A percentile compares a stretch with the other conserved stretches of the same genome.
phyloP scores from a whole-genome alignment of 2,329 filamentous ascomycete genomes.

The Pleoardoris graminearum region DNA sequence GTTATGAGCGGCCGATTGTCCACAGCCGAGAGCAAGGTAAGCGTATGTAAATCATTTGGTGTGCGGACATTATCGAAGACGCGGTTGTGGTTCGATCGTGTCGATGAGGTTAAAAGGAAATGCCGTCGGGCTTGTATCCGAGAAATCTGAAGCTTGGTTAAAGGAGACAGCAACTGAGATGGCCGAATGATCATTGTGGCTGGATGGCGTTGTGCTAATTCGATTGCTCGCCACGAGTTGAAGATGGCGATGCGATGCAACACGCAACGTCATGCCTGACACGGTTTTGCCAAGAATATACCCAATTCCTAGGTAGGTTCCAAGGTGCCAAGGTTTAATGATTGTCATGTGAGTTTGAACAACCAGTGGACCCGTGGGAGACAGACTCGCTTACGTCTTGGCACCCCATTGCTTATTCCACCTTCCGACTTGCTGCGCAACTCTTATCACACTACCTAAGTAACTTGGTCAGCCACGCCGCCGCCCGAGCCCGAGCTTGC shows the following conservation, averaged over 20 bases:
- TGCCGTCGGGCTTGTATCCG: background rate
- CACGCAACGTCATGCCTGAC: background rate
- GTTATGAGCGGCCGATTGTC: conserved; percentile 52
- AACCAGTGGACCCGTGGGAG: no score
- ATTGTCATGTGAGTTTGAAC: background rate
- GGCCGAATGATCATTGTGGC: conserved; percentile 16
- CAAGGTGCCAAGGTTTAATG: background rate
- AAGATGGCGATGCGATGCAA: background rate
- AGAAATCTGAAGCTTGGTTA: conserved; percentile 1
- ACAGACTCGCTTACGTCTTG: no score
- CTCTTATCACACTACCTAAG: no score
- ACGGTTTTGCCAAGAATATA: background rate
- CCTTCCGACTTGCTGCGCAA: no score
- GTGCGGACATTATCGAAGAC: conserved; percentile 49
- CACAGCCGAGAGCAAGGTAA: conserved; percentile 53
- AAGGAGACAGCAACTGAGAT: background rate
- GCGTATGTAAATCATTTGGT: conserved; percentile 53
- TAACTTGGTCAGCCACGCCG: no score
- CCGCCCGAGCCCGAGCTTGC: no score
- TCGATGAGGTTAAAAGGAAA: conserved; percentile 12
- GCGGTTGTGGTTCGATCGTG: conserved; percentile 29
- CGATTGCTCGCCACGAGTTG: background rate
- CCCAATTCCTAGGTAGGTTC: background rate
- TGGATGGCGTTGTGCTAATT: background rate
- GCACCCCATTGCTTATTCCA: no score